Base-by-base conservation (phyloP, 371 early-diverging fungal genomes). In the Mortierella sp. region DNA sequence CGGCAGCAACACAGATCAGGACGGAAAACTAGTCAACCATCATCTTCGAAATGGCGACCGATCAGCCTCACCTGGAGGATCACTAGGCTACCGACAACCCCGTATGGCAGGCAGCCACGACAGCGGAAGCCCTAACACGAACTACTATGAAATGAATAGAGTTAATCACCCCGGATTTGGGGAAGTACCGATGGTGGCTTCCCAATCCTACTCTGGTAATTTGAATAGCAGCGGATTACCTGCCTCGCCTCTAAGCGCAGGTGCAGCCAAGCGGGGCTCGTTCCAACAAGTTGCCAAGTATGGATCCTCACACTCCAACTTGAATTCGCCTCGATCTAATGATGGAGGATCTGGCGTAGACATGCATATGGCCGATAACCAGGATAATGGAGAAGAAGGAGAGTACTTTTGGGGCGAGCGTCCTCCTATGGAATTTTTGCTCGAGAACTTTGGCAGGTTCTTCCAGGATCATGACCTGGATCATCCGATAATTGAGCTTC, bases 391-490 rank as follows among this genome's bases (percentile, higher is more conserved):
- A 32, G 85, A 87, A 18, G 87, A 86, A 39, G 81, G 84, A 3
- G 78, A 73, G 24, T 69, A 73, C 64, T 90, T 86, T 66, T 92
- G 93, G 93, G 90, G 90, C 5, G 93, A 91, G 62, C 88, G 96
- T 5, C 96, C 96, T 10, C 93, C 93, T 0, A 84, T 93, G 11
- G 93, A 94, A 57, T 87, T 91, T 20, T 91, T 95, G 45, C 88
- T 89, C 30, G 90, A 93, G 64, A 89, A 94, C 73, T 83, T 94
- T 68, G 94, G 93, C 52, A 77, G 88, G 58, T 95, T 91, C 75
- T 94, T 95, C 79, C 94, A 93, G 40, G 90, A 87, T 28, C 92
- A 95, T 66, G 94, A 95, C 71, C 77, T 95, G 51, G 95, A 94
- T 68, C 86, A 90, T 65, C 93, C 92, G 14, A 89, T 94, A 37